These are phyloP conservation scores for Heteromeles arbutifolia DNA, from an alignment of 306 rosid species.

Conservation along the genomic window DNA sequence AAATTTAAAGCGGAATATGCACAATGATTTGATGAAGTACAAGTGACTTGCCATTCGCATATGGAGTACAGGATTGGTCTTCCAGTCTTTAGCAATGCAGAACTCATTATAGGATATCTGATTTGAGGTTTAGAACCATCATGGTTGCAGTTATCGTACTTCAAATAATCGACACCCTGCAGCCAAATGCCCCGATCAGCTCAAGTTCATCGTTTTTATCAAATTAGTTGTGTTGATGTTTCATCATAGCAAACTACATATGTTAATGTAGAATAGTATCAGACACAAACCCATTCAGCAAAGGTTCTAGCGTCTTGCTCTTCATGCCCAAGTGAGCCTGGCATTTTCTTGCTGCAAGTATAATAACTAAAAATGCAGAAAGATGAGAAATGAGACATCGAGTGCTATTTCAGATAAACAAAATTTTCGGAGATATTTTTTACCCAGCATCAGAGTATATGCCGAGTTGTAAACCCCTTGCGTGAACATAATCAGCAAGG, in stretches of 20 bases:
- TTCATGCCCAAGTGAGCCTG: constrained; percentile 23
- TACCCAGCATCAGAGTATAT: constrained; percentile 25
- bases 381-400: not conserved
- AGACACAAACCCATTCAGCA: constrained; percentile 14
- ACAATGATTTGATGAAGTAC: not conserved
- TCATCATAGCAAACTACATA: no score
- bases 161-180: constrained; percentile 22
- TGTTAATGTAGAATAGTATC: not conserved
- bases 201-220: not conserved
- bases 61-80: constrained; percentile 16
- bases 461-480: constrained; percentile 20
- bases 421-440: not conserved
- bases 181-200: not conserved
- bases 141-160: constrained; percentile 20
- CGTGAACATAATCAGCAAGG: constrained; percentile 16
- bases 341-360: constrained; percentile 23
- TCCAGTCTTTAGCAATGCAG: constrained; percentile 14
- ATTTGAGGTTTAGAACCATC: constrained; percentile 17
- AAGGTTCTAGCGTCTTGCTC: constrained; percentile 22
- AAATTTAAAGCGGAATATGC: not conserved
- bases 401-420: not conserved
- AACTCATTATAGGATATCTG: constrained; percentile 21
- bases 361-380: not conserved
- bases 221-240: not conserved
- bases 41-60: constrained; percentile 15